Evolutionary conservation across 2,329 filamentous ascomycete species (phyloP).

Genomic region (Teratosphaeria destructans): DNA sequence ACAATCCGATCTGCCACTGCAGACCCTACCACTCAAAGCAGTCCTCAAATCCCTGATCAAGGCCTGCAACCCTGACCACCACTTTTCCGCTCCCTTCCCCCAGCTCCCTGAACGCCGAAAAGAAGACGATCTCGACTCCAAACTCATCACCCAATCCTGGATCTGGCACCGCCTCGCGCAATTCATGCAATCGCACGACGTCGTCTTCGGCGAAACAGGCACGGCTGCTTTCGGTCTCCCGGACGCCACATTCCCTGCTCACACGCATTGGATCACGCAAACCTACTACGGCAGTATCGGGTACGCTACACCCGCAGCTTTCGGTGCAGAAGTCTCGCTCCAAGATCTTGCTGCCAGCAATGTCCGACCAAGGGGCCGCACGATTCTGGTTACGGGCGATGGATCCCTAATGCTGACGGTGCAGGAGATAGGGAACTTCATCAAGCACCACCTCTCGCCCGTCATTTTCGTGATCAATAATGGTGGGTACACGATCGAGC

Average conservation of each 20-base stretch:
- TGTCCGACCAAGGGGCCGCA: constrained; percentile 36
- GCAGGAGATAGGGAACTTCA: constrained; percentile 56
- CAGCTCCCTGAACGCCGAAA: constrained; percentile 18
- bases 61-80: constrained; percentile 11
- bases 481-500: constrained; percentile 38
- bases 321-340: constrained; percentile 39
- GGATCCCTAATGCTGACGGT: constrained; percentile 55
- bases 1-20: constrained; percentile 15
- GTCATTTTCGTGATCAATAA: constrained; percentile 38
- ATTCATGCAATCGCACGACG: constrained; percentile 29
- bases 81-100: constrained; percentile 19
- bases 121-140: constrained; percentile 24
- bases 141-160: constrained; percentile 33
- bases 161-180: constrained; percentile 28
- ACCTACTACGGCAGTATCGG: constrained; percentile 37
- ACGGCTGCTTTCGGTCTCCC: constrained; percentile 31
- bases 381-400: constrained; percentile 56
- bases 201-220: constrained; percentile 33
- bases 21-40: constrained; percentile 28
- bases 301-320: constrained; percentile 31
- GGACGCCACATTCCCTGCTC: constrained; percentile 15
- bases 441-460: constrained; percentile 29
- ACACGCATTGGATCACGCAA: constrained; percentile 26
- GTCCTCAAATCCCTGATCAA: constrained; percentile 24
- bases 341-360: constrained; percentile 32